Percentiles rank a stretch among this genome's conserved stretches.
Conservation (phyloP, 2,329 filamentous ascomycete genomes). For the Colletotrichum sp. region DNA sequence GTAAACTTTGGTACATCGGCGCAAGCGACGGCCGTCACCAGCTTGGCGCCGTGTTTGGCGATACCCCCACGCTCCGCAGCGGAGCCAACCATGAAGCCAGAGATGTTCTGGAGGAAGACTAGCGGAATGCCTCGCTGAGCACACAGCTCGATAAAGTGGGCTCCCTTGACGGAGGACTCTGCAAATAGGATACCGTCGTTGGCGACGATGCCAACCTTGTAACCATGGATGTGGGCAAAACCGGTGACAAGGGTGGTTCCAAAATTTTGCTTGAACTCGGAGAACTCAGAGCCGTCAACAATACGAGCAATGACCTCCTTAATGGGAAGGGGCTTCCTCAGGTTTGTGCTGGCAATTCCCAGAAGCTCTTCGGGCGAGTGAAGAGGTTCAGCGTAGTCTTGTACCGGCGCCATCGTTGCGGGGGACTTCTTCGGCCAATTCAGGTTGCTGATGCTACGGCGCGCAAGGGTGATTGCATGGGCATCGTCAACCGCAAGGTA, state of each 20-base stretch:
- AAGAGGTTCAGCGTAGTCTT: conserved; percentile 73
- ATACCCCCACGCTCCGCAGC: conserved; percentile 95
- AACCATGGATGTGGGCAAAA: conserved; percentile 88
- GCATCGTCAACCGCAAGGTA: conserved; percentile 95
- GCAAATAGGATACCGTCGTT: conserved; percentile 97
- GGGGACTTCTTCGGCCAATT: conserved; percentile 74
- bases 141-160: conserved; percentile 97
- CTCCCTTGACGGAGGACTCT: conserved; percentile 87
- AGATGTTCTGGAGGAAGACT: conserved; percentile 95
- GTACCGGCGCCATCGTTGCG: conserved; percentile 39
- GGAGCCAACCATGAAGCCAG: conserved; percentile 96
- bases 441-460: conserved; percentile 84
- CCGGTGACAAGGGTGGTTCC: conserved; percentile 90
- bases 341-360: conserved; percentile 89
- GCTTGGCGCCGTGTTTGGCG: conserved; percentile 96
- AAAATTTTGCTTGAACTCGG: conserved; percentile 94
- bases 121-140: conserved; percentile 87
- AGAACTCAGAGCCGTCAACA: conserved; percentile 87
- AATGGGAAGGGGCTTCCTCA: conserved; percentile 83
- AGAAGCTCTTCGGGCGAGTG: conserved; percentile 81
- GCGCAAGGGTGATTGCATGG: conserved; percentile 85
- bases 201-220: conserved; percentile 89
- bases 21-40: conserved; percentile 93
- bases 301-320: conserved; percentile 92
- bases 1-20: conserved; percentile 97